A percentile compares a stretch with the other conserved stretches of the same genome.
Evolutionary conservation across 2,329 filamentous ascomycete species (phyloP).

Genomic region (Volutella citrinella): DNA sequence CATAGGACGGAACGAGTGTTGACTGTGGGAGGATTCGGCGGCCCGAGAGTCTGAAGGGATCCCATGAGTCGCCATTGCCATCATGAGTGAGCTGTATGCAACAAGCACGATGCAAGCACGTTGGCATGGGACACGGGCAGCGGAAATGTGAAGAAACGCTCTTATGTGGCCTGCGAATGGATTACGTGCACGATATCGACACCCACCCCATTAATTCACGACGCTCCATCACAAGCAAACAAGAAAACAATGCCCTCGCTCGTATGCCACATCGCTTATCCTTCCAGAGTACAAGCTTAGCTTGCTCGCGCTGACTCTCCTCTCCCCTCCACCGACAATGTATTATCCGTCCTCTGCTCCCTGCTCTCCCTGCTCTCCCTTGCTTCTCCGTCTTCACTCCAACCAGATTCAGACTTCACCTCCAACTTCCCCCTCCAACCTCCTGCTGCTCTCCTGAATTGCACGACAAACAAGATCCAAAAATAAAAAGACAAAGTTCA

Average conservation of each 20-base stretch:
- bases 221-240: constrained; percentile 21
- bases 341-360: constrained; percentile 8
- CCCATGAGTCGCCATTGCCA: too few species aligned
- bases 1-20: constrained; percentile 6
- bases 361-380: not conserved
- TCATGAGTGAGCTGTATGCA: too few species aligned
- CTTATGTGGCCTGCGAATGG: constrained; percentile 15
- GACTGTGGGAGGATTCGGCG: constrained; percentile 10
- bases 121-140: too few species aligned
- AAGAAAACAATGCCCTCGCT: constrained; percentile 13
- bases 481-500: too few species aligned
- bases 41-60: constrained; percentile 7
- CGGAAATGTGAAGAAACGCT: too few species aligned
- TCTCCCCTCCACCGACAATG: constrained; percentile 12
- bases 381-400: too few species aligned
- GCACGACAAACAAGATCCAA: too few species aligned
- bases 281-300: constrained; percentile 27
- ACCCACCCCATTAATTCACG: constrained; percentile 21
- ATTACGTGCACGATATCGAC: constrained; percentile 19
- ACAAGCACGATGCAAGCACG: too few species aligned
- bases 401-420: too few species aligned
- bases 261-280: constrained; percentile 22
- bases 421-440: too few species aligned
- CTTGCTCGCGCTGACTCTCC: constrained; percentile 13
- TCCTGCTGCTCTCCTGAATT: too few species aligned